phyloP scores from a whole-genome alignment of 139 green algal genomes.

The Closterium sp. region DNA sequence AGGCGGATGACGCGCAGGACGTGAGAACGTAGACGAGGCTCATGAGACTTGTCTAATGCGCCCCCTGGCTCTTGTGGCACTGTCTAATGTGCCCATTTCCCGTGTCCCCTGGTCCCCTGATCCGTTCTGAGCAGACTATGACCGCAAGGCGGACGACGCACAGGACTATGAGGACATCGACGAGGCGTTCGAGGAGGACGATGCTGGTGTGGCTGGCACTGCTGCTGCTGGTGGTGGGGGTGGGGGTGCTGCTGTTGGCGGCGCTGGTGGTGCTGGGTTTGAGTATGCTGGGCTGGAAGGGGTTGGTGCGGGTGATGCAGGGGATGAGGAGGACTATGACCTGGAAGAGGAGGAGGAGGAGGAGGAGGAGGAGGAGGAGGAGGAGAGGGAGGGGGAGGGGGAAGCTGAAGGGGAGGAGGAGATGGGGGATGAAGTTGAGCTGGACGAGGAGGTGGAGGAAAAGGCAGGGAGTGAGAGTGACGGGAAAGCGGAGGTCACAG shows the following conservation, averaged over 20 bases:
- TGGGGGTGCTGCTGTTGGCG: not conserved
- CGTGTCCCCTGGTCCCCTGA: no score
- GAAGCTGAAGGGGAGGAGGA: not conserved
- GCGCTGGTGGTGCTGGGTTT: not conserved
- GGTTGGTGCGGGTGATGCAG: not conserved
- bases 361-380: not conserved
- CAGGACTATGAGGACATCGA: constrained; percentile 3
- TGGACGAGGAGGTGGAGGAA: not conserved
- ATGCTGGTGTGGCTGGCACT: not conserved
- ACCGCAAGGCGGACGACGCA: not conserved
- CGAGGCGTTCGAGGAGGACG: constrained; percentile 2
- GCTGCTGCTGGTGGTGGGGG: not conserved
- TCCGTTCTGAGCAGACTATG: no score
- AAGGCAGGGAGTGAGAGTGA: not conserved
- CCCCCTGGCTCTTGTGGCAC: no score
- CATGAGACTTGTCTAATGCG: no score
- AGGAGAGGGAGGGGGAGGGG: not conserved
- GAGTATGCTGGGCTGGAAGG: not conserved
- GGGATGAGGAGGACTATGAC: not conserved
- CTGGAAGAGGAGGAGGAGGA: not conserved
- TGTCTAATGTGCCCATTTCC: no score
- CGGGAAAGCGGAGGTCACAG: not conserved
- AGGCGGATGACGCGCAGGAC: no score
- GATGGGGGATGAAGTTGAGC: not conserved
- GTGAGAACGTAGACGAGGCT: no score